Conservation (phyloP, 164 flowering plant genomes). For the Taxillus chinensis region DNA sequence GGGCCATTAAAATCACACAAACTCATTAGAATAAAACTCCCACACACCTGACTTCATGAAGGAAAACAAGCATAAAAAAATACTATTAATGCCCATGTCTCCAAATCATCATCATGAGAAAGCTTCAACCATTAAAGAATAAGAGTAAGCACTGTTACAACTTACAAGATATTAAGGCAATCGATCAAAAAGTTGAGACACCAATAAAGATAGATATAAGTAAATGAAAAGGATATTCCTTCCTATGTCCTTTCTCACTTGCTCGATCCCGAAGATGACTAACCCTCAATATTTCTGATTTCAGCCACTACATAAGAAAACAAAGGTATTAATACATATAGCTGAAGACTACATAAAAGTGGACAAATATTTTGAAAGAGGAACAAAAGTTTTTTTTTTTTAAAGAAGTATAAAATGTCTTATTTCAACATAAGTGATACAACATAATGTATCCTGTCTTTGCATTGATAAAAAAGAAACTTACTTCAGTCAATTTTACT, state of each 20-base stretch:
- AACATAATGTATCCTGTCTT: conserved; percentile 1
- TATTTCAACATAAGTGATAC: background rate
- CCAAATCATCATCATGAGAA: too few relatives aligned
- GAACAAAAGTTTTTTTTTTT: too few relatives aligned
- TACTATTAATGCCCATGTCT: too few relatives aligned
- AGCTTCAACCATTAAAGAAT: too few relatives aligned
- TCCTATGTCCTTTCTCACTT: conserved; percentile 37
- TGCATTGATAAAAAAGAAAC: conserved; percentile 6
- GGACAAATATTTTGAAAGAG: too few relatives aligned
- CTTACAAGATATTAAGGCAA: too few relatives aligned
- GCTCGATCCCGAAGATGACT: conserved; percentile 40
- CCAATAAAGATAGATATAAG: background rate
- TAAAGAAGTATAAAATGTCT: background rate
- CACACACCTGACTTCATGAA: too few relatives aligned
- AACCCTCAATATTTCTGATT: conserved; percentile 26
- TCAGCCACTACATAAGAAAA: conserved; percentile 22
- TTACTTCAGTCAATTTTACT: conserved; percentile 28
- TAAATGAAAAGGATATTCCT: conserved; percentile 38
- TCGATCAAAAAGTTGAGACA: too few relatives aligned
- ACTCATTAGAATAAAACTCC: too few relatives aligned
- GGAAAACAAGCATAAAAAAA: too few relatives aligned
- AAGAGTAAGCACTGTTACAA: too few relatives aligned
- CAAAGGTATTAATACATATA: background rate
- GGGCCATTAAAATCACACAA: too few relatives aligned
- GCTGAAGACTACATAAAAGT: background rate